A percentile compares a stretch with the other conserved stretches of the same genome.
These are phyloP conservation scores for Pichia sp. DNA, from an alignment of 1,139 yeast genomes.

Conservation along the genomic window DNA sequence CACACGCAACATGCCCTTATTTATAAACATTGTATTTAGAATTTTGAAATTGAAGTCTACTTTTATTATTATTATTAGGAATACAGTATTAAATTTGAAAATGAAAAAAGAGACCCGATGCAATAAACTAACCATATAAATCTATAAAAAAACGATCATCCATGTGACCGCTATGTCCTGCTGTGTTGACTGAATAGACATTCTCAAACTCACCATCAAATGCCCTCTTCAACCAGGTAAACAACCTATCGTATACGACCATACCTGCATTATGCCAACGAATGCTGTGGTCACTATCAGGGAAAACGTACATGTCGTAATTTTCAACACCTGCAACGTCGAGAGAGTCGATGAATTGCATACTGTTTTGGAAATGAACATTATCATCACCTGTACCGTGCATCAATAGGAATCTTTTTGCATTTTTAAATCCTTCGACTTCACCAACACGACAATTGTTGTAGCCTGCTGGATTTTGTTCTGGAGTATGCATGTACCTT, in stretches of 20 bases:
- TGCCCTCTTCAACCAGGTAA: slow-evolving; percentile 55
- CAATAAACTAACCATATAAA: slow-evolving; percentile 18
- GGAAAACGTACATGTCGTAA: slow-evolving; percentile 70
- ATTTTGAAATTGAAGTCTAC: neutral
- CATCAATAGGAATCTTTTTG: slow-evolving; percentile 60
- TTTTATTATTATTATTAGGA: neutral
- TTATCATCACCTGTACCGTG: slow-evolving; percentile 85
- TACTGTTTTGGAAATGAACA: slow-evolving; percentile 71
- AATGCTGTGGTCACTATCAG: slow-evolving; percentile 74
- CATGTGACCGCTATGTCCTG: neutral
- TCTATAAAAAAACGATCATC: slow-evolving; percentile 15
- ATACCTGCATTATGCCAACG: slow-evolving; percentile 65
- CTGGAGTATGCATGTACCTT: slow-evolving; percentile 70
- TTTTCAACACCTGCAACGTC: slow-evolving; percentile 58
- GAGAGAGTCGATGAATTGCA: slow-evolving; percentile 59
- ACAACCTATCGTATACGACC: slow-evolving; percentile 61
- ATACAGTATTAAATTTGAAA: neutral
- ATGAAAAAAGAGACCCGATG: neutral
- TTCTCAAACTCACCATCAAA: slow-evolving; percentile 42
- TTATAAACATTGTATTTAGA: neutral
- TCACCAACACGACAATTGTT: slow-evolving; percentile 48
- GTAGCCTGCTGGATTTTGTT: slow-evolving; percentile 57
- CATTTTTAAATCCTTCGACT: slow-evolving; percentile 44
- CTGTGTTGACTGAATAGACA: neutral
- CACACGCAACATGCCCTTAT: neutral